Evolutionary conservation across 2,329 filamentous ascomycete species (phyloP), one percentile per base, ranked within the genome.

Genomic region (Ceratocystis huliohia): DNA sequence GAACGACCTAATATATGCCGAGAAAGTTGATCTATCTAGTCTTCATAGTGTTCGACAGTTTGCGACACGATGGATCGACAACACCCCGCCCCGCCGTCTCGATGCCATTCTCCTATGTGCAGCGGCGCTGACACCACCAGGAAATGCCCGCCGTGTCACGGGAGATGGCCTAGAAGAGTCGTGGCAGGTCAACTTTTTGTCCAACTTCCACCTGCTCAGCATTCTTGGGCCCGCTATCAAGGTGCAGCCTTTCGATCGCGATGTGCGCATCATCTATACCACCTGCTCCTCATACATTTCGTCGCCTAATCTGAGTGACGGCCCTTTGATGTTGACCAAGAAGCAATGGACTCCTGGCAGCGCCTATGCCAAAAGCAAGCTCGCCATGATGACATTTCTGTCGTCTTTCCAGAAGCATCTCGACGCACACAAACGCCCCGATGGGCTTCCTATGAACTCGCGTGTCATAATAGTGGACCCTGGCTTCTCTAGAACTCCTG

Each of bases 11-110:
- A 90, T 99, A 71, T 97, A 96, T 72, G 91, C 94, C 68, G 94
- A 99, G 75, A 89, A 96, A 76, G 91, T 96, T 71, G 91, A 99
- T 73, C 83, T 99, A 33, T 78, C 87, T 13, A 93, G 88, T 17
- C 80, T 99, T n/a, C 85, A 96, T 74, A 95, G 89, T 74, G 87
- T 99, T 71, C 88, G 94, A 48, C 82, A 87, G 69, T 99, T 99
- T 74, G 94, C 94, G 13, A 99, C 94, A 0, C 93, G 91, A 78
- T 99, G 95, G 93, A 91, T 99, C 70, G 93, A 99, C 75, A 97
- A 96, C 75, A 84, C 89, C 25, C 93, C 94, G 2, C 90, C 92
- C 7, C 82, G 95, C 66, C 82, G 95, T 61, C 79, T 99, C 5
- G 94, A 99, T 75, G 92, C 93, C 85, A 79, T 99, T 61, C 83